phyloP scores from a whole-genome alignment of 2,329 filamentous ascomycete species.

The Colletotrichum tropicale region DNA sequence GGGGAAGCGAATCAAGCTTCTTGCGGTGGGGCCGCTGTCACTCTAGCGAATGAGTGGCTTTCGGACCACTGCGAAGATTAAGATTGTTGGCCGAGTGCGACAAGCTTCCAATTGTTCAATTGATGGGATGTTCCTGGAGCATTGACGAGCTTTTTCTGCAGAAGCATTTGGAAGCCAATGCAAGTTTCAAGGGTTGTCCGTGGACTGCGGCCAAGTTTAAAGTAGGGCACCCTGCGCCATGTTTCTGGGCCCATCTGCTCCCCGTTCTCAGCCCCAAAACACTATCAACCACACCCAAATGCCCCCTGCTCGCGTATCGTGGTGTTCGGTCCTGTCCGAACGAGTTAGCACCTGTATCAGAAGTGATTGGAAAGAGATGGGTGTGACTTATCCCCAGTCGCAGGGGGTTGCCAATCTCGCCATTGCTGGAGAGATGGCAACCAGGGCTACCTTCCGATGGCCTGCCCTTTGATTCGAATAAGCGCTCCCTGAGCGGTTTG shows the following conservation, averaged over 20 bases:
- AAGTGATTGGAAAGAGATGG: background rate
- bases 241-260: background rate
- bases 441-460: conserved; percentile 49
- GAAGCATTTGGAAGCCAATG: background rate
- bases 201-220: background rate
- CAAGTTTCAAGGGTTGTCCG: conserved; percentile 5
- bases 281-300: background rate
- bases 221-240: background rate
- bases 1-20: conserved; percentile 15
- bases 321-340: background rate
- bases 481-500: background rate
- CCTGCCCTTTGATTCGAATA: conserved; percentile 35
- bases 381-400: conserved; percentile 54
- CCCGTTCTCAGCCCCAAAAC: background rate
- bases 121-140: background rate
- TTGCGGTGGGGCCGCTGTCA: background rate
- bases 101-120: background rate
- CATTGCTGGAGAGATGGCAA: conserved; percentile 56
- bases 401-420: conserved; percentile 51
- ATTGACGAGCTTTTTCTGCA: background rate
- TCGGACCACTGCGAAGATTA: background rate
- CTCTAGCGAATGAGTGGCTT: background rate
- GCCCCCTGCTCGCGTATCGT: background rate
- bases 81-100: background rate
- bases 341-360: conserved; percentile 27